Percentiles rank a stretch among this genome's conserved stretches.
Conservation (phyloP, 116 monocot genomes). For the Trichopus zeylanicus region DNA sequence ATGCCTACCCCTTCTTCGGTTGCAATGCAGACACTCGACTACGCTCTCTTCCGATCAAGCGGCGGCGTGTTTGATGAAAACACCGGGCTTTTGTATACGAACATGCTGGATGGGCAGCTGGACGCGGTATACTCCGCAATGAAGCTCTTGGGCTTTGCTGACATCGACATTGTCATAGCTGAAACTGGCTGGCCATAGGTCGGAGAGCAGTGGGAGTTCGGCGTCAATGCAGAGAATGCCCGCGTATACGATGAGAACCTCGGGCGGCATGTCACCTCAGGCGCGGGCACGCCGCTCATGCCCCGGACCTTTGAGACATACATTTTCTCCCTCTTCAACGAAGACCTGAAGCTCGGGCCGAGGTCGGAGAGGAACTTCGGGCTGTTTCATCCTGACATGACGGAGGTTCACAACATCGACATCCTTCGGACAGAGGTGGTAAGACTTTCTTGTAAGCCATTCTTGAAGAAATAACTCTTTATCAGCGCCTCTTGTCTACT, state of each 20-base stretch:
- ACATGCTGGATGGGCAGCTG: conserved; percentile 66
- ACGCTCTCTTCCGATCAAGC: conserved; percentile 37
- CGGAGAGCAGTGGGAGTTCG: conserved; percentile 36
- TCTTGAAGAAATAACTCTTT: no score
- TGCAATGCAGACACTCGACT: conserved; percentile 25
- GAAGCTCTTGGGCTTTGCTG: conserved; percentile 32
- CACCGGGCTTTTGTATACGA: conserved; percentile 42
- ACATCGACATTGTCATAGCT: conserved; percentile 26
- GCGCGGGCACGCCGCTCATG: conserved; percentile 49
- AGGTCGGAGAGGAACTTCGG: conserved; percentile 49
- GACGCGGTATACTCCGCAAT: conserved; percentile 59
- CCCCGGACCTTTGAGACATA: conserved; percentile 45
- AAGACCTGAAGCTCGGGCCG: conserved; percentile 58
- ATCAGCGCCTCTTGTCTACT: no score
- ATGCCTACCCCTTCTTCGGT: conserved; percentile 55
- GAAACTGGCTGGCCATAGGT: conserved; percentile 50
- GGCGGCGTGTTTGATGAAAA: conserved; percentile 20
- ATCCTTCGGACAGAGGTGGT: conserved; percentile 8
- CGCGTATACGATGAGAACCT: conserved; percentile 27
- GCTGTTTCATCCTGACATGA: conserved; percentile 38
- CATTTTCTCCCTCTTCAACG: conserved; percentile 53
- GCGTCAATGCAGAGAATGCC: conserved; percentile 18
- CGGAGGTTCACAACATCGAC: conserved; percentile 40
- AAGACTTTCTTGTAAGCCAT: no score
- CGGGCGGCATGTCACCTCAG: conserved; percentile 10